Conservation (phyloP, 768 basidiomycete species). For the Boletus patriciae region DNA sequence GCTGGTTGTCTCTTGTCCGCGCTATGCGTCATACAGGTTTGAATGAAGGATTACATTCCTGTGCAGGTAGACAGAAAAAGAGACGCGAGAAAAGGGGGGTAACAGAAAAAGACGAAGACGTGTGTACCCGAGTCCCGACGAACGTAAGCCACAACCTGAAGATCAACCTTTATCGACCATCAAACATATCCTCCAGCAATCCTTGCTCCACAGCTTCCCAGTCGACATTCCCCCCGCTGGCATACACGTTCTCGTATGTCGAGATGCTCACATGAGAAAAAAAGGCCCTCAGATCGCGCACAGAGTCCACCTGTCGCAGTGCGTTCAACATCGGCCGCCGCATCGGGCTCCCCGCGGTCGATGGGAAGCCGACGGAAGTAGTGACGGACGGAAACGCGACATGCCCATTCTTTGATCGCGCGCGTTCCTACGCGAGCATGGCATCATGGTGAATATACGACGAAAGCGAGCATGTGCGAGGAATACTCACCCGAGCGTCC, state of each 20-base stretch:
- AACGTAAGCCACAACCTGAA: background rate
- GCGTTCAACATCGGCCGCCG: conserved; percentile 73
- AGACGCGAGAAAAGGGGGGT: too few species aligned
- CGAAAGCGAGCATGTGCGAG: too few species aligned
- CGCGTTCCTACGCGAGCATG: conserved; percentile 29
- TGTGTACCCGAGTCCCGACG: background rate
- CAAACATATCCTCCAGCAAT: conserved; percentile 87
- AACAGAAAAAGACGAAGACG: background rate
- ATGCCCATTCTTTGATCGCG: conserved; percentile 23
- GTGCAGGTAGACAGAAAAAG: conserved; percentile 6
- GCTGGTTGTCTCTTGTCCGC: conserved; percentile 2
- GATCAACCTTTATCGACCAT: conserved; percentile 51
- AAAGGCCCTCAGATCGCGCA: conserved; percentile 86
- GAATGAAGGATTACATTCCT: conserved; percentile 6
- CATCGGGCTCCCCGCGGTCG: conserved; percentile 44
- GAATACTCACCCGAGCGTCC: conserved; percentile 33
- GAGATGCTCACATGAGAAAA: conserved; percentile 87
- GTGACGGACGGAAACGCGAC: conserved; percentile 24
- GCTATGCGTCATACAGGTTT: background rate
- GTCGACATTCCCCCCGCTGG: conserved; percentile 76
- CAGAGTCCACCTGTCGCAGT: conserved; percentile 75
- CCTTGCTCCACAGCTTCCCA: conserved; percentile 87
- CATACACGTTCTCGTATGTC: conserved; percentile 89
- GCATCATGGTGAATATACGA: too few species aligned
- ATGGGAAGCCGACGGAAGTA: conserved; percentile 23